phyloP scores from a whole-genome alignment of 306 rosid genomes.

The Medicago arabica region DNA sequence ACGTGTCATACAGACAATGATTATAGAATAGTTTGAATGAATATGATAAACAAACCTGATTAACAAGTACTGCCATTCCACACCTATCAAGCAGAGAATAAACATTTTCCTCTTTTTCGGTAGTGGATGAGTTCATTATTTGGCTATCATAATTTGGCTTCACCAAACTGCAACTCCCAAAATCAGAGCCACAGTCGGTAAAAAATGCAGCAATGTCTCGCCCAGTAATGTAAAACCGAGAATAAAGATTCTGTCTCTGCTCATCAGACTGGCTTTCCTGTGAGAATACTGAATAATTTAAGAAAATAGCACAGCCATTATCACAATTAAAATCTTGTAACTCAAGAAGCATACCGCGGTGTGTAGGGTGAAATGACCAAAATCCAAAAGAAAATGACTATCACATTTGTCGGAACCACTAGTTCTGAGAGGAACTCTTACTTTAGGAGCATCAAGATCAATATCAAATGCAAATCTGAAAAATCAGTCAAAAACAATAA shows the following conservation, averaged over 20 bases:
- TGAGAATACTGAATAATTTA: conserved; percentile 38
- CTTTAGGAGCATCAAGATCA: conserved; percentile 98
- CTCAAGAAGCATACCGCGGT: conserved; percentile 68
- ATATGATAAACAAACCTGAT: conserved; percentile 64
- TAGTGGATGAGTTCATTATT: conserved; percentile 42
- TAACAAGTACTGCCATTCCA: conserved; percentile 95
- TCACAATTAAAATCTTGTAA: conserved; percentile 32
- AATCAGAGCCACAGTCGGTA: conserved; percentile 76
- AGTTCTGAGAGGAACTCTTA: conserved; percentile 84
- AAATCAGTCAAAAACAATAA: conserved; percentile 41
- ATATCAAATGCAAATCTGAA: conserved; percentile 95
- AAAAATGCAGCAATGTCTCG: conserved; percentile 96
- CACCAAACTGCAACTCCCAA: conserved; percentile 60
- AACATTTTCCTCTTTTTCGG: conserved; percentile 49
- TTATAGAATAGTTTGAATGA: neutral
- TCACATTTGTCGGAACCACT: conserved; percentile 71
- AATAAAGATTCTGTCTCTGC: conserved; percentile 73
- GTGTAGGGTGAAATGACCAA: conserved; percentile 91
- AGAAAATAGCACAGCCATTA: conserved; percentile 40
- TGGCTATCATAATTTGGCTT: conserved; percentile 51
- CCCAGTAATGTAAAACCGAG: conserved; percentile 85
- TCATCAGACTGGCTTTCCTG: conserved; percentile 80
- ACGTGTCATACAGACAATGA: conserved; percentile 23
- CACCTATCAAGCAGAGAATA: conserved; percentile 89
- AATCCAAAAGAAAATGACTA: conserved; percentile 89